phyloP scores from a whole-genome alignment of 768 basidiomycete genomes.

The Panaeolus papilionaceus region DNA sequence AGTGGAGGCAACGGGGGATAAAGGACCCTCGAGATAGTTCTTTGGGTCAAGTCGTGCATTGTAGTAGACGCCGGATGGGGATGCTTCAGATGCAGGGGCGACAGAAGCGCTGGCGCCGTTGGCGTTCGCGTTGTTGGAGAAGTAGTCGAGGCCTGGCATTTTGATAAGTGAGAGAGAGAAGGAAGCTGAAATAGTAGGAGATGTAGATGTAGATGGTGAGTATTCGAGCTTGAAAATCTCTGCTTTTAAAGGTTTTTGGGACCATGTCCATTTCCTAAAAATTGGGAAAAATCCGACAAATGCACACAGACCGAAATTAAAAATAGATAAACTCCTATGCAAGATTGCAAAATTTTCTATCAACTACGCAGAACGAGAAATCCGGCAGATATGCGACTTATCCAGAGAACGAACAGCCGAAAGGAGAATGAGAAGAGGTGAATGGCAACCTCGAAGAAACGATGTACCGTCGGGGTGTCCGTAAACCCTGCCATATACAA shows the following conservation, averaged over 20 bases:
- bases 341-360: not conserved
- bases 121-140: constrained; percentile 23
- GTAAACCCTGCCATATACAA: not conserved
- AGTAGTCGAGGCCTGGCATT: constrained; percentile 34
- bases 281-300: not conserved
- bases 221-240: not conserved
- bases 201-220: constrained; percentile 13
- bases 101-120: constrained; percentile 17
- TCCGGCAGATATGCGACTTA: not conserved
- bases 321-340: not conserved
- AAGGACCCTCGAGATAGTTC: constrained; percentile 71
- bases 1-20: constrained; percentile 72
- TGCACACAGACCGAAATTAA: not conserved
- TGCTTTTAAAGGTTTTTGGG: constrained; percentile 4
- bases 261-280: not conserved
- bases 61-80: constrained; percentile 47
- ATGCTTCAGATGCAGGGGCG: constrained; percentile 18
- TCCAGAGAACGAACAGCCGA: not conserved
- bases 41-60: constrained; percentile 75
- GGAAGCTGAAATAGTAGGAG: constrained; percentile 3
- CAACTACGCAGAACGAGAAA: not conserved
- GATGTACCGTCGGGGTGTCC: not conserved
- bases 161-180: not conserved
- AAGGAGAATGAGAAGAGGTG: not conserved
- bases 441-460: not conserved